phyloP scores from a whole-genome alignment of 2,329 filamentous ascomycete genomes.

The Xylaria sp. region DNA sequence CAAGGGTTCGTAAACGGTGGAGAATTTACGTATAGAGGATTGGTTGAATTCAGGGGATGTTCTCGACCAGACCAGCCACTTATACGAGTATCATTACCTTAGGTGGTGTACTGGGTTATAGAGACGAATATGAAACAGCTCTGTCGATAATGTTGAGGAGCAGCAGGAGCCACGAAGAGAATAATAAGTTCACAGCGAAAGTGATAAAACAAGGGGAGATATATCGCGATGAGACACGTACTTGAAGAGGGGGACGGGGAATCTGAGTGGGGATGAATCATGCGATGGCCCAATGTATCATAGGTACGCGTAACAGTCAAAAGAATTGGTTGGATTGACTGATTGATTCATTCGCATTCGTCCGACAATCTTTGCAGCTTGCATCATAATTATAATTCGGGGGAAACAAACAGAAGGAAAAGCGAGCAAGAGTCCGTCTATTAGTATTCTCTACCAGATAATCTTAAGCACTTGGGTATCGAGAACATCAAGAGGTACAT shows the following conservation, averaged over 20 bases:
- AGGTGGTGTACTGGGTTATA: too few species aligned
- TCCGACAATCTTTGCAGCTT: background rate
- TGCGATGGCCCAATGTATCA: conserved; percentile 16
- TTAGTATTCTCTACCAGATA: background rate
- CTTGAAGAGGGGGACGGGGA: conserved; percentile 28
- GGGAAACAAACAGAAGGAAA: background rate
- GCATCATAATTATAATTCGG: background rate
- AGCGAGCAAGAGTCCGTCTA: background rate
- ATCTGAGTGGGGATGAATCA: conserved; percentile 31
- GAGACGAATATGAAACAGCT: background rate
- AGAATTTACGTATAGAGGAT: conserved; percentile 11
- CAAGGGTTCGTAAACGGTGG: conserved; percentile 10
- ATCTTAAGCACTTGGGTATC: background rate
- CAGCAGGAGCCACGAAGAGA: background rate
- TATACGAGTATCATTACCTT: conserved; percentile 3
- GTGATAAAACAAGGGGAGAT: conserved; percentile 12
- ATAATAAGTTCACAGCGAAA: background rate
- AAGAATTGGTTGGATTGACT: background rate
- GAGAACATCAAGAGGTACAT: too few species aligned
- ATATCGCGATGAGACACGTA: conserved; percentile 15
- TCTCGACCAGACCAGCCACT: conserved; percentile 21
- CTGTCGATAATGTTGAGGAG: background rate
- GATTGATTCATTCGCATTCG: background rate
- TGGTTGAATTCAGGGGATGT: conserved; percentile 10
- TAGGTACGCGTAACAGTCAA: background rate